A percentile compares a stretch with the other conserved stretches of the same genome.
phyloP scores from a whole-genome alignment of 148 eudicot species.

The Fagopyrum esculentum region DNA sequence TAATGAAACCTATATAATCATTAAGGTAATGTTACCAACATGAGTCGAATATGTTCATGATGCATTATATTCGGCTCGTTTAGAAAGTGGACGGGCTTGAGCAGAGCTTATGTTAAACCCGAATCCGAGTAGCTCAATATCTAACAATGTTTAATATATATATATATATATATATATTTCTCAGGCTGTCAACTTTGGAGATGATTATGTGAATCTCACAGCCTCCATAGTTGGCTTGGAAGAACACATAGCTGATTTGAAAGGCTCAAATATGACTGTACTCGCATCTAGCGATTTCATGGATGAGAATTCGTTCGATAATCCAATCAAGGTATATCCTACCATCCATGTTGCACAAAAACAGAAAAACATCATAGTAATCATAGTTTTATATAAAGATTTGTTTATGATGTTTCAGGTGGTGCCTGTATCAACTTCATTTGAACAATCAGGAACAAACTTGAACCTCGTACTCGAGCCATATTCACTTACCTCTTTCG shows the following conservation, averaged over 20 bases:
- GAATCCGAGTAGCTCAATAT: too few species aligned
- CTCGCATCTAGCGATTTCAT: slow-evolving; percentile 54
- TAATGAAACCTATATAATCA: slow-evolving; percentile 42
- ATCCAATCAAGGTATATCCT: slow-evolving; percentile 67
- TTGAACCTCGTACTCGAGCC: slow-evolving; percentile 40
- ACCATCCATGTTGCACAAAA: background rate
- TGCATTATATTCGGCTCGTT: too few species aligned
- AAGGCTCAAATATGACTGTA: slow-evolving; percentile 42
- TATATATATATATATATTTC: background rate
- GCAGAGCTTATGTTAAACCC: too few species aligned
- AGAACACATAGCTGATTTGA: slow-evolving; percentile 22
- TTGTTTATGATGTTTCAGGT: slow-evolving; percentile 29
- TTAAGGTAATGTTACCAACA: slow-evolving; percentile 42
- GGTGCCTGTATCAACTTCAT: slow-evolving; percentile 23
- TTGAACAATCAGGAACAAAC: slow-evolving; percentile 26
- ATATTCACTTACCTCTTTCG: slow-evolving; percentile 54
- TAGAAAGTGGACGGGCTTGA: too few species aligned
- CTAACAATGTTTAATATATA: too few species aligned
- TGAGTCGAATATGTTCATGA: background rate
- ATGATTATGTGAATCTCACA: slow-evolving; percentile 38
- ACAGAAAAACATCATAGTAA: too few species aligned
- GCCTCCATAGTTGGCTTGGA: slow-evolving; percentile 39
- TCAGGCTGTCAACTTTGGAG: slow-evolving; percentile 79
- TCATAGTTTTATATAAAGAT: too few species aligned
- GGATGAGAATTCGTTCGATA: slow-evolving; percentile 83